Conservation (phyloP, 2,329 filamentous ascomycete genomes). For the Colletotrichum gloeosporioides region DNA sequence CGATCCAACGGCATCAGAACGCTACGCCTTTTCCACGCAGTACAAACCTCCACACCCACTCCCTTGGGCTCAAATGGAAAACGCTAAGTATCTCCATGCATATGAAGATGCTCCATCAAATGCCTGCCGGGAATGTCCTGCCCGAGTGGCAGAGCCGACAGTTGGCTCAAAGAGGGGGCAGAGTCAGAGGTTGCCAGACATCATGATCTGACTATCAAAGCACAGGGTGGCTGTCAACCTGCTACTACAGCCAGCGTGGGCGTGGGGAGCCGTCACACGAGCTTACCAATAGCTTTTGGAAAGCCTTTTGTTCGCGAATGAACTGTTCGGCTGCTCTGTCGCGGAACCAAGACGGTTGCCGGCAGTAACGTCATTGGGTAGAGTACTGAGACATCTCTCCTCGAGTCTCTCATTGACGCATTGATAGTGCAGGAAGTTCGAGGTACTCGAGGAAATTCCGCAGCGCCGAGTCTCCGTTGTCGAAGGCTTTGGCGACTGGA, state of each 20-base stretch:
- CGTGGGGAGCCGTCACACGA: neutral
- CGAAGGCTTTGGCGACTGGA: neutral
- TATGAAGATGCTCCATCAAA: neutral
- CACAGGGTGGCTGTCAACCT: neutral
- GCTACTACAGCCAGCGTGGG: neutral
- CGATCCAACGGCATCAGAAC: neutral
- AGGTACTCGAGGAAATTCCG: neutral
- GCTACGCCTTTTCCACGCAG: neutral
- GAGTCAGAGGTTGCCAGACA: neutral
- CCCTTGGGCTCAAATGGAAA: neutral
- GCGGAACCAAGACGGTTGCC: neutral
- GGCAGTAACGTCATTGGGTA: neutral
- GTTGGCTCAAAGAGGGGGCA: neutral
- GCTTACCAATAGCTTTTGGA: neutral
- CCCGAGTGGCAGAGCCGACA: neutral
- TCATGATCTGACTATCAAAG: neutral
- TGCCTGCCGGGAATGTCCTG: neutral
- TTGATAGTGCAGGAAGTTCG: neutral
- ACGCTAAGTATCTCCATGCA: neutral
- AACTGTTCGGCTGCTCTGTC: neutral
- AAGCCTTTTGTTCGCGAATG: neutral
- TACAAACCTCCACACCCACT: neutral
- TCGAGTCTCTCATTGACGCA: neutral
- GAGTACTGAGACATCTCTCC: neutral
- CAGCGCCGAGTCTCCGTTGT: neutral